These are phyloP conservation scores for Boletus edulis DNA, from an alignment of 768 basidiomycete species.

Conservation along the genomic window DNA sequence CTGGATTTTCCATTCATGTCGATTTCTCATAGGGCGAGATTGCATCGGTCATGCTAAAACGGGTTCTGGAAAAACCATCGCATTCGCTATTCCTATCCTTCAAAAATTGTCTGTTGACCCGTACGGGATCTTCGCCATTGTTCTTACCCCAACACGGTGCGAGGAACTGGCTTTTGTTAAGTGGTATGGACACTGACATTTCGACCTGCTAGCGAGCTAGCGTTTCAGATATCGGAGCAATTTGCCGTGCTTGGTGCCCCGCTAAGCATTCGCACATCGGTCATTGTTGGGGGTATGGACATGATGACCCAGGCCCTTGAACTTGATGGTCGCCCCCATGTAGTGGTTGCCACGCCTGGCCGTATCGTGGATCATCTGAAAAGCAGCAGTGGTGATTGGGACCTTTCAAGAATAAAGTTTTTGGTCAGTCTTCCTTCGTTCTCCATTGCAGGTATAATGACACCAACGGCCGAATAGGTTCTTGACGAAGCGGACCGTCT, in stretches of 20 bases:
- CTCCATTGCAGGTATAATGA: not conserved
- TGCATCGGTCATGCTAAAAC: slow-evolving; percentile 99
- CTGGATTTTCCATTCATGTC: not conserved
- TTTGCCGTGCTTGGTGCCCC: slow-evolving; percentile 87
- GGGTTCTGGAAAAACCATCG: slow-evolving; percentile 96
- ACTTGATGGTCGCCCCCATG: slow-evolving; percentile 80
- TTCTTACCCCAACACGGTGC: slow-evolving; percentile 93
- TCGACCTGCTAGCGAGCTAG: slow-evolving; percentile 68
- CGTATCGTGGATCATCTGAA: slow-evolving; percentile 88
- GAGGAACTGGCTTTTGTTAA: slow-evolving; percentile 13
- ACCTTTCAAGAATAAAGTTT: slow-evolving; percentile 79
- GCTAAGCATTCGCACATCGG: slow-evolving; percentile 78
- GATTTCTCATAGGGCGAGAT: slow-evolving; percentile 67
- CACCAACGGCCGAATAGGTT: slow-evolving; percentile 47
- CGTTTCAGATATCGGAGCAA: slow-evolving; percentile 96
- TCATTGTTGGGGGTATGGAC: slow-evolving; percentile 97
- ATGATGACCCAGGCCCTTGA: slow-evolving; percentile 94
- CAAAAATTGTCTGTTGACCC: slow-evolving; percentile 87
- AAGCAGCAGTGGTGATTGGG: slow-evolving; percentile 77
- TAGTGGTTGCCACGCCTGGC: slow-evolving; percentile 95
- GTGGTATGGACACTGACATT: not conserved
- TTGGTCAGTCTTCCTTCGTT: slow-evolving; percentile 49
- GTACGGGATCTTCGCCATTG: slow-evolving; percentile 90
- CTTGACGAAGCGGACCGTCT: slow-evolving; percentile 97
- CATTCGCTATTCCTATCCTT: slow-evolving; percentile 93